phyloP scores from a whole-genome alignment of 768 basidiomycete species.

The Polyporus arcularius region DNA sequence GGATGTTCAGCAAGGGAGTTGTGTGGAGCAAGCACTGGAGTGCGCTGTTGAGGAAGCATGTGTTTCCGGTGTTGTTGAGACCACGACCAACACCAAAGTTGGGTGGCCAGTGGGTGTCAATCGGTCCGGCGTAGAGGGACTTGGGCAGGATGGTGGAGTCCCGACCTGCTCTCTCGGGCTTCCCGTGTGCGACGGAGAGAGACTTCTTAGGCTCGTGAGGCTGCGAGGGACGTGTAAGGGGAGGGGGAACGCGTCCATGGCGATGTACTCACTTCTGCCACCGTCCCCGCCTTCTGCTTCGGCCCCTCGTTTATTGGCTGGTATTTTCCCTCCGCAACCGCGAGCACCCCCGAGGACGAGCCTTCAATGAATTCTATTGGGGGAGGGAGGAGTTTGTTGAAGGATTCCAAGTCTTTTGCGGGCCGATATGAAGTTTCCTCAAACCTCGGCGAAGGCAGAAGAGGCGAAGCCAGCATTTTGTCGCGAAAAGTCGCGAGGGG shows the following conservation, averaged over 20 bases:
- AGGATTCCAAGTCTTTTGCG: slow-evolving; percentile 69
- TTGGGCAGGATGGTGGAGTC: slow-evolving; percentile 29
- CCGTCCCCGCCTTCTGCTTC: slow-evolving; percentile 34
- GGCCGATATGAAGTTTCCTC: slow-evolving; percentile 60
- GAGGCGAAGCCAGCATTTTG: slow-evolving; percentile 69
- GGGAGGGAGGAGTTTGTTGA: slow-evolving; percentile 79
- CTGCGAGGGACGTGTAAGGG: neutral
- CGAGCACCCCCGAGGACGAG: slow-evolving; percentile 74
- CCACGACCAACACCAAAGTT: slow-evolving; percentile 55
- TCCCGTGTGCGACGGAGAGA: slow-evolving; percentile 30
- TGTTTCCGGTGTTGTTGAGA: slow-evolving; percentile 86
- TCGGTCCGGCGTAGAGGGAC: slow-evolving; percentile 50
- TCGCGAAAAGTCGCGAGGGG: neutral
- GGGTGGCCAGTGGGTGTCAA: slow-evolving; percentile 67
- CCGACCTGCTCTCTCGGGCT: slow-evolving; percentile 14
- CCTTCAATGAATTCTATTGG: slow-evolving; percentile 84
- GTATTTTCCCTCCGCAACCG: slow-evolving; percentile 74
- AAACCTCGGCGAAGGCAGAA: slow-evolving; percentile 56
- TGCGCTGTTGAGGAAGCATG: slow-evolving; percentile 94
- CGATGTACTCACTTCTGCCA: slow-evolving; percentile 3
- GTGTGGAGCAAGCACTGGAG: slow-evolving; percentile 94
- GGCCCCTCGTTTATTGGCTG: slow-evolving; percentile 77
- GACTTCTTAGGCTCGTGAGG: slow-evolving; percentile 7
- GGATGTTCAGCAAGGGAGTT: slow-evolving; percentile 73
- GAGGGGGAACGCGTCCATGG: neutral